Evolutionary conservation across 1,139 yeast species (phyloP).

Genomic region (Hyphopichia fennica): DNA sequence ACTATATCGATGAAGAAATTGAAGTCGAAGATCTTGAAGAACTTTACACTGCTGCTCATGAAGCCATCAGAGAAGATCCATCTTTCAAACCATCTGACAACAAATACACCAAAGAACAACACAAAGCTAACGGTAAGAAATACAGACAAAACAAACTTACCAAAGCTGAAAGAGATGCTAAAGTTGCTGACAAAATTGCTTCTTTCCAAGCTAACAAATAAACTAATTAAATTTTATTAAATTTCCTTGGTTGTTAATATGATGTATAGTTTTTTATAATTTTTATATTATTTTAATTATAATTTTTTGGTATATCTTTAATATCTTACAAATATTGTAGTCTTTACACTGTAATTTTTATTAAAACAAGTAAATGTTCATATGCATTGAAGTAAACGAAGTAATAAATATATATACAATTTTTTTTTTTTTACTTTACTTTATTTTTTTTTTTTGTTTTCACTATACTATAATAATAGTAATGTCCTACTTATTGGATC

Average conservation of each 20-base stretch:
- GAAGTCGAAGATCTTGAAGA: slow-evolving; percentile 98
- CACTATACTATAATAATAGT: too few species aligned
- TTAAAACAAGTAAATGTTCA: background rate
- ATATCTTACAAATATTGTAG: too few species aligned
- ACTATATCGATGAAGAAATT: slow-evolving; percentile 94
- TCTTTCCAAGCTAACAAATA: slow-evolving; percentile 57
- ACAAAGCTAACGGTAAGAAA: slow-evolving; percentile 95
- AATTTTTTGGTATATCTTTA: background rate
- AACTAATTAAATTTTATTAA: background rate
- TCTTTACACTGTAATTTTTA: background rate
- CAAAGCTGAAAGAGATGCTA: slow-evolving; percentile 87
- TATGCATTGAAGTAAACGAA: background rate
- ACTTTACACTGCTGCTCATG: slow-evolving; percentile 92
- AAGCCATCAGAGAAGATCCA: slow-evolving; percentile 96
- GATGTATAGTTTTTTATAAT: slow-evolving; percentile 2
- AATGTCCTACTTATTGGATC: slow-evolving; percentile 55
- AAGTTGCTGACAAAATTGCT: slow-evolving; percentile 89
- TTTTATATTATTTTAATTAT: slow-evolving; percentile 2
- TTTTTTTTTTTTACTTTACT: background rate
- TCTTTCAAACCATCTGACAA: slow-evolving; percentile 83
- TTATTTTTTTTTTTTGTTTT: too few species aligned
- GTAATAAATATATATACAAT: background rate
- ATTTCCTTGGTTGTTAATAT: background rate
- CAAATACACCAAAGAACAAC: slow-evolving; percentile 97
- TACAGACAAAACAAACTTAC: slow-evolving; percentile 87